phyloP scores from a whole-genome alignment of 805 yeast genomes.

The Cyberlindnera xylosilytica region DNA sequence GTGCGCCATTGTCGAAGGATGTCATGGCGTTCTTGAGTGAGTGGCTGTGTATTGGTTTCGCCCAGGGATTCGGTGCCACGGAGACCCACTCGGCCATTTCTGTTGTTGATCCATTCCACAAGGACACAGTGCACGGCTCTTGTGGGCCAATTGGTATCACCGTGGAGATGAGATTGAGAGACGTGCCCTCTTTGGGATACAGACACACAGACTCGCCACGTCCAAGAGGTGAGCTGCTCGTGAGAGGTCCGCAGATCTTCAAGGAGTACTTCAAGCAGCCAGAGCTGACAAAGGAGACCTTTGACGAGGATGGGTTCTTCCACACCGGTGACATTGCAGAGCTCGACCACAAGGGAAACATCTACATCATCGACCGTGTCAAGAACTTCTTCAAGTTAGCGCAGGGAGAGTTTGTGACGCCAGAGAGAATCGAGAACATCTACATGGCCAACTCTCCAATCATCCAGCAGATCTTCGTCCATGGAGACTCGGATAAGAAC shows the following conservation, averaged over 20 bases:
- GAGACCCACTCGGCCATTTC: slow-evolving; percentile 50
- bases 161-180: slow-evolving; percentile 46
- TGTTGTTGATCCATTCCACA: slow-evolving; percentile 23
- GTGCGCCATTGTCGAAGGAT: slow-evolving; percentile 58
- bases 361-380: slow-evolving; percentile 52
- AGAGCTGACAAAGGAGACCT: slow-evolving; percentile 43
- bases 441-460: slow-evolving; percentile 43
- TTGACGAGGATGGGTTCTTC: slow-evolving; percentile 52
- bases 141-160: slow-evolving; percentile 40
- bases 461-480: slow-evolving; percentile 46
- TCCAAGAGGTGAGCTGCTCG: slow-evolving; percentile 44
- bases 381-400: slow-evolving; percentile 55
- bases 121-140: slow-evolving; percentile 19
- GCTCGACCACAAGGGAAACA: slow-evolving; percentile 40
- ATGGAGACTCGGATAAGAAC: slow-evolving; percentile 52
- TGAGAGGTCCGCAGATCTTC: slow-evolving; percentile 56
- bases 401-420: slow-evolving; percentile 59
- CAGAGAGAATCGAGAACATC: slow-evolving; percentile 61
- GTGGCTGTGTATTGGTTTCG: slow-evolving; percentile 40
- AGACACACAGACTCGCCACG: slow-evolving; percentile 21
- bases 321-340: slow-evolving; percentile 57
- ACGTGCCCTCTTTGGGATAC: slow-evolving; percentile 45
- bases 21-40: slow-evolving; percentile 54
- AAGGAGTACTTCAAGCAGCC: slow-evolving; percentile 45
- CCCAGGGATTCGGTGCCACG: slow-evolving; percentile 54